Percentiles rank a stretch among this genome's conserved stretches.
phyloP scores from a whole-genome alignment of 1,284 basidiomycete species.

The Tilletiaria anomala region DNA sequence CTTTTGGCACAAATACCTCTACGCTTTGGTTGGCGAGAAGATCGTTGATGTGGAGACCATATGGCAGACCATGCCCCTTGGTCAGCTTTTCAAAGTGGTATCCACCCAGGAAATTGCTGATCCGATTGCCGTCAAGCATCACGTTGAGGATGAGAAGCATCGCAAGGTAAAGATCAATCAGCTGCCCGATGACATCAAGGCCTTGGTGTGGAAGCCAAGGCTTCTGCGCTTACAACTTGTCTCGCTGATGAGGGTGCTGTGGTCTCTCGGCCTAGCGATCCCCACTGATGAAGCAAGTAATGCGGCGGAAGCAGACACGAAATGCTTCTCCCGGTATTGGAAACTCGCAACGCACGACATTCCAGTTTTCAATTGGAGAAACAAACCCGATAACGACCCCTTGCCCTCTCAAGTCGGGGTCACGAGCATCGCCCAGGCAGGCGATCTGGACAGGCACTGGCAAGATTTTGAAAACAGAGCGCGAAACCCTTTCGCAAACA shows the following conservation, averaged over 20 bases:
- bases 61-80: background rate
- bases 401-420: background rate
- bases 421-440: background rate
- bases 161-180: background rate
- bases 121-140: background rate
- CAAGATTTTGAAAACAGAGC: background rate
- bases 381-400: background rate
- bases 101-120: background rate
- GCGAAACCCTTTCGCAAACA: background rate
- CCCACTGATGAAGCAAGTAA: background rate
- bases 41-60: too few relatives aligned
- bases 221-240: background rate
- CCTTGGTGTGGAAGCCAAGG: background rate
- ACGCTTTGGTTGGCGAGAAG: too few relatives aligned
- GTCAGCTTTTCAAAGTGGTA: background rate
- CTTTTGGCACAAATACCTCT: too few relatives aligned
- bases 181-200: background rate
- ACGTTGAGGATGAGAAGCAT: background rate
- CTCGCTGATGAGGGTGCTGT: background rate
- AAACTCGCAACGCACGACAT: background rate
- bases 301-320: background rate
- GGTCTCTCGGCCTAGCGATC: background rate
- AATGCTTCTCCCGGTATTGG: background rate
- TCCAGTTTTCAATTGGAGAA: background rate
- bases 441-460: background rate